Evolutionary conservation across 2,329 filamentous ascomycete genomes (phyloP), one percentile per base, ranked within the genome.

Genomic region (Chalaropsis ovoidea): DNA sequence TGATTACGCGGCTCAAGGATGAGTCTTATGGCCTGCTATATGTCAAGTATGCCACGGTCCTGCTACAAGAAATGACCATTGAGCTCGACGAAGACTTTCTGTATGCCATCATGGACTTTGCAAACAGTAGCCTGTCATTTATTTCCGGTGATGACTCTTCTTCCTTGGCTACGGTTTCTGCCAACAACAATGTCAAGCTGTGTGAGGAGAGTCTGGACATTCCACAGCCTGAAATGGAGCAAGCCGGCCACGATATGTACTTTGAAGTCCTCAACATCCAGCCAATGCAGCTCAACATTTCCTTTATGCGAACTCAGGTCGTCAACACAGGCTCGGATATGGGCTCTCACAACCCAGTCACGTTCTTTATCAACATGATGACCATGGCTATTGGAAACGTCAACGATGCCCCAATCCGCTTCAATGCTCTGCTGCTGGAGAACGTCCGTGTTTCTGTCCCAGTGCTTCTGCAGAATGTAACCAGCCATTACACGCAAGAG

Each of bases 341-440:
- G 60, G 90, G 90, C 15, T 90, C 90, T 1, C 86, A 84, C 52
- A 99, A 96, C 72, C 95, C 95, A 0, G 82, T 99, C 74, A 97
- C 97, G 92, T 99, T 97, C 78, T 92, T 96, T 73, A 86, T 97
- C 74, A 97, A 99, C 72, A 90, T 97, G 70, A 86, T 99, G 79
- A 97, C 95, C 0, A 99, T 99, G 94, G 95, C 94, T 15, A 94
- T 99, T 72, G 94, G 94, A 69, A 99, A 99, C 72, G 90, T 99
- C 79, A 99, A 99, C 72, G 95, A 99, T 75, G 94, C 94, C 6
- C 95, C 94, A 0, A 86, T 99, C 64, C 86, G 90, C 61, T 85
- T 99, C 73, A 99, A 97, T 69, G 90, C 94, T 0, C 79, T 99
- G 27, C 89, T 99, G 78, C 78, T 99, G 27, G 94, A 99, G 75